Evolutionary conservation across 495 filamentous ascomycete genomes (phyloP).

Genomic region (Lasiosphaeris hirsuta): DNA sequence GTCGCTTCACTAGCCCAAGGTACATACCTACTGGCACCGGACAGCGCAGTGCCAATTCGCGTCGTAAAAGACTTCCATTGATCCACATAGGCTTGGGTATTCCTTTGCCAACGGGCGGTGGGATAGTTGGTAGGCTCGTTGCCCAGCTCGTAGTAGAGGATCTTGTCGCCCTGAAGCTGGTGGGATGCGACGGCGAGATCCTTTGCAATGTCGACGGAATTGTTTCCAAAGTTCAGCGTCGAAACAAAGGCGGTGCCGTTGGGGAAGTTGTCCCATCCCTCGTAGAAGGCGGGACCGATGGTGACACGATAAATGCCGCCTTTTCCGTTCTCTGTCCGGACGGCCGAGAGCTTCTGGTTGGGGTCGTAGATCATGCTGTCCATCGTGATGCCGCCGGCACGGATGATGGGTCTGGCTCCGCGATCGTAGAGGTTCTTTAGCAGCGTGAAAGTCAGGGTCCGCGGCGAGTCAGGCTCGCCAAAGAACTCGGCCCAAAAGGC

Average conservation of each 20-base stretch:
- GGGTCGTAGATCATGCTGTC: conserved; percentile 22
- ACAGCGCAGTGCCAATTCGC: conserved; percentile 8
- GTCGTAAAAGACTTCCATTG: conserved; percentile 18
- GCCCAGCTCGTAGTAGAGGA: conserved; percentile 24
- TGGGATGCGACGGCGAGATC: conserved; percentile 18
- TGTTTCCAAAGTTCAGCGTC: conserved; percentile 25
- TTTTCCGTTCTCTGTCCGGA: conserved; percentile 22
- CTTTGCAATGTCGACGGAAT: conserved; percentile 16
- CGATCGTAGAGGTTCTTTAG: conserved; percentile 21
- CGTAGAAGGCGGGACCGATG: conserved; percentile 22
- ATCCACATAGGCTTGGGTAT: conserved; percentile 18
- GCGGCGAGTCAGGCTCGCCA: conserved; percentile 18
- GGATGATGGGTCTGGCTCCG: conserved; percentile 21
- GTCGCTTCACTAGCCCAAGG: too few relatives aligned
- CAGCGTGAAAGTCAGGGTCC: conserved; percentile 20
- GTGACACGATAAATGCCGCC: conserved; percentile 22
- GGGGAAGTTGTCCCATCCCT: conserved; percentile 22
- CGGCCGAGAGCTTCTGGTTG: conserved; percentile 10
- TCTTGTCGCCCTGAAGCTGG: conserved; percentile 16
- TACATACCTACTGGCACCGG: neutral
- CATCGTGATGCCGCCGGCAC: conserved; percentile 24
- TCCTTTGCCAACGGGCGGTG: conserved; percentile 16
- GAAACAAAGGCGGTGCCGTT: conserved; percentile 20
- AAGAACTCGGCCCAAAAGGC: conserved; percentile 27
- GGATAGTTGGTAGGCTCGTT: conserved; percentile 27